Evolutionary conservation across 495 filamentous ascomycete species (phyloP).

Genomic region (Tuber magnatum): DNA sequence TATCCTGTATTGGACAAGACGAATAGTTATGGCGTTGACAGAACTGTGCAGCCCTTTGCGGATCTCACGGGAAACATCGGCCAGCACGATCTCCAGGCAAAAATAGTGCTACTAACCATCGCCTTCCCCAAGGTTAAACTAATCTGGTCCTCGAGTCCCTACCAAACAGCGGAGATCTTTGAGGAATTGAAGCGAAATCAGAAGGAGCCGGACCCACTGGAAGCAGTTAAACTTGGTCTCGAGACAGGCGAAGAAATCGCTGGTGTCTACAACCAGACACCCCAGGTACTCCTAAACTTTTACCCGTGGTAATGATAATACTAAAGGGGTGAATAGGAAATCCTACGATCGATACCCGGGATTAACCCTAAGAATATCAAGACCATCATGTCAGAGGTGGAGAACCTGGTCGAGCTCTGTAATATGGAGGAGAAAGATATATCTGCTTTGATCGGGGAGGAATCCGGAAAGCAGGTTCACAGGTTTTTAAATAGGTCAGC

Average conservation of each 20-base stretch:
- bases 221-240: constrained; percentile 73
- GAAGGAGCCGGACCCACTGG: constrained; percentile 82
- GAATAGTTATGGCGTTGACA: neutral
- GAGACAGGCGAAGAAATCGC: constrained; percentile 52
- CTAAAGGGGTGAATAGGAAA: constrained; percentile 53
- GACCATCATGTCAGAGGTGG: constrained; percentile 61
- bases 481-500: constrained; percentile 82
- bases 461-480: constrained; percentile 68
- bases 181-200: constrained; percentile 81
- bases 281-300: constrained; percentile 40
- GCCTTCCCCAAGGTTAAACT: constrained; percentile 84
- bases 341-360: constrained; percentile 78
- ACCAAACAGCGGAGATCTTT: constrained; percentile 97
- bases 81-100: constrained; percentile 67
- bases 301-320: neutral
- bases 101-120: constrained; percentile 84
- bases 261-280: constrained; percentile 56
- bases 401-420: constrained; percentile 72
- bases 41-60: constrained; percentile 38
- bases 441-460: constrained; percentile 64
- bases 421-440: constrained; percentile 77
- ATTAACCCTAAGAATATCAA: constrained; percentile 70
- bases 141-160: constrained; percentile 88
- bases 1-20: neutral
- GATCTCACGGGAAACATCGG: constrained; percentile 35